Conservation (phyloP, 1,139 yeast genomes). For the Entelexis sorbosivorans region DNA sequence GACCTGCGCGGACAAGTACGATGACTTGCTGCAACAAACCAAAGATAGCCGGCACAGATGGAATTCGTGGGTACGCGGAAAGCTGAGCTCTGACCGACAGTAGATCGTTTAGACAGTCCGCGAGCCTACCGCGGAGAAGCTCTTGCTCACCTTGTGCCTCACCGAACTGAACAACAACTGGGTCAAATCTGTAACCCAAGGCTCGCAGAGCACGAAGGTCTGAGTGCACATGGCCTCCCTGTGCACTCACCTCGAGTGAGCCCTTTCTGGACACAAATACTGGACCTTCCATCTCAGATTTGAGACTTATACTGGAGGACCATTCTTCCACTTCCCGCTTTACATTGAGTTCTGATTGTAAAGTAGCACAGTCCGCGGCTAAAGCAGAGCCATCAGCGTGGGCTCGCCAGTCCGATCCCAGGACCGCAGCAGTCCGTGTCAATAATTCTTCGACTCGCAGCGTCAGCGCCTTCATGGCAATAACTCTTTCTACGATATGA, state of each 20-base stretch:
- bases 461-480: slow-evolving; percentile 44
- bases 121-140: slow-evolving; percentile 37
- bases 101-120: slow-evolving; percentile 17
- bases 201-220: slow-evolving; percentile 19
- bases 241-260: slow-evolving; percentile 2
- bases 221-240: slow-evolving; percentile 37
- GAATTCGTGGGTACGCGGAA: slow-evolving; percentile 5
- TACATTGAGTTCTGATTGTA: slow-evolving; percentile 42
- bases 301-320: not conserved
- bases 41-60: not conserved
- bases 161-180: not conserved
- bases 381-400: slow-evolving; percentile 65
- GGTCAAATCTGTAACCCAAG: slow-evolving; percentile 13
- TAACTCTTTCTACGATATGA: slow-evolving; percentile 37
- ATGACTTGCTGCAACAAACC: slow-evolving; percentile 5
- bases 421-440: slow-evolving; percentile 34
- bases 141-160: slow-evolving; percentile 38
- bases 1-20: slow-evolving; percentile 9
- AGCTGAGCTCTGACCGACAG: not conserved
- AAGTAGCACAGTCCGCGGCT: slow-evolving; percentile 39
- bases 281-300: not conserved
- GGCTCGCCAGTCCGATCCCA: slow-evolving; percentile 66
- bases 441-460: slow-evolving; percentile 34
- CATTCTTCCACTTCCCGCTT: slow-evolving; percentile 22
- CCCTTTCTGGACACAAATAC: not conserved